Conservation (phyloP, 164 flowering plant species). For the Dillenia suffruticosa region DNA sequence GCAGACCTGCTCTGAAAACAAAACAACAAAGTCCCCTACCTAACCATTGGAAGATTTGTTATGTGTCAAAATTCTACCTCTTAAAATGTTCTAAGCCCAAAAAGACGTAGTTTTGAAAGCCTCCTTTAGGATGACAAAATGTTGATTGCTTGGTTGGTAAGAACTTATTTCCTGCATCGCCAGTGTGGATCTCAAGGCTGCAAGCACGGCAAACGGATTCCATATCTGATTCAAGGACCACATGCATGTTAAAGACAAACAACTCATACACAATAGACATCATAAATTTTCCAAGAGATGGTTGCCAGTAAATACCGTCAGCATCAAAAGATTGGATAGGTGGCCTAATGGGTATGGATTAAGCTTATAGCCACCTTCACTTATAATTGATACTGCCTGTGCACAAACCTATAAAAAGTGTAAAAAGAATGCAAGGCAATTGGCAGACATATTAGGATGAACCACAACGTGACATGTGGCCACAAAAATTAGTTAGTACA, state of each 20-base stretch:
- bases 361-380: constrained; percentile 76
- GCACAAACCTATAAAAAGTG: constrained; percentile 46
- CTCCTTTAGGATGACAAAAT: constrained; percentile 49
- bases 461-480: too few species aligned
- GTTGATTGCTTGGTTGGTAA: constrained; percentile 69
- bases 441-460: too few species aligned
- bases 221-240: constrained; percentile 39
- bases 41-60: too few species aligned
- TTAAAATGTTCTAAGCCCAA: constrained; percentile 34
- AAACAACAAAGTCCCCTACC: too few species aligned
- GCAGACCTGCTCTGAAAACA: too few species aligned
- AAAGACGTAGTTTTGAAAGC: constrained; percentile 31
- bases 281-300: not conserved
- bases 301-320: constrained; percentile 44
- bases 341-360: constrained; percentile 63
- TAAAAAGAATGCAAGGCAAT: not conserved
- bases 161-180: constrained; percentile 53
- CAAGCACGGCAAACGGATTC: constrained; percentile 70
- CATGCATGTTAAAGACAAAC: not conserved
- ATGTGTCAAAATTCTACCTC: constrained; percentile 19
- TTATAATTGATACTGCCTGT: constrained; percentile 52
- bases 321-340: constrained; percentile 60
- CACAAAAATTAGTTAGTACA: too few species aligned
- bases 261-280: not conserved
- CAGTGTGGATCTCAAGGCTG: constrained; percentile 56